phyloP scores from a whole-genome alignment of 2,329 filamentous ascomycete species.

The Madurella fahalii region DNA sequence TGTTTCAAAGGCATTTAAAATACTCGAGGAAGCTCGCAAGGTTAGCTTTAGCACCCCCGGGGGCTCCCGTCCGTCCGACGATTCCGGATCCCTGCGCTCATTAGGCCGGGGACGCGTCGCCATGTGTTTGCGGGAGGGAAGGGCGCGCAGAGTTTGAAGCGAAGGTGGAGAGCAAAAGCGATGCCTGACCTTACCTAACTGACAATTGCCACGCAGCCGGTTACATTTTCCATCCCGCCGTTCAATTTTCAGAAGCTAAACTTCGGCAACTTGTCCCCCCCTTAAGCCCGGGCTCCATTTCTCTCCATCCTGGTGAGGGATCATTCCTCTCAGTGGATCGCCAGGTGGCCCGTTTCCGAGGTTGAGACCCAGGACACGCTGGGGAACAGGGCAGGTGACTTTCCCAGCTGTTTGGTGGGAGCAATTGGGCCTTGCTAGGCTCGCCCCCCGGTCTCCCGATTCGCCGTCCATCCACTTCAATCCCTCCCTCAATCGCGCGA shows the following conservation, averaged over 20 bases:
- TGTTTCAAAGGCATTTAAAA: no score
- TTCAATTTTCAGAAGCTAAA: neutral
- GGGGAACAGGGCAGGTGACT: neutral
- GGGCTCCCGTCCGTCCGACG: neutral
- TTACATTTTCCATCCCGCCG: neutral
- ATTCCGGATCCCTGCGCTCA: neutral
- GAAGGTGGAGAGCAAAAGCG: constrained; percentile 1
- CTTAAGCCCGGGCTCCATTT: neutral
- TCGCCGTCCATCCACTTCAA: neutral
- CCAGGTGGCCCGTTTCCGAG: neutral
- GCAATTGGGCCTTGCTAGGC: no score
- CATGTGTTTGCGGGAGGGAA: neutral
- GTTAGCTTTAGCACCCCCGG: neutral
- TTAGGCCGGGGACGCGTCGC: neutral
- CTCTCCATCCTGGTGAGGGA: neutral
- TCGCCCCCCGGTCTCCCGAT: neutral
- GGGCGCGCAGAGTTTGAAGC: neutral
- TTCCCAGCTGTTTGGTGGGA: no score
- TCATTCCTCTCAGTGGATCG: neutral
- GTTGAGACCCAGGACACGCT: neutral
- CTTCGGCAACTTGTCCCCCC: neutral
- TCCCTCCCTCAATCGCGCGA: neutral
- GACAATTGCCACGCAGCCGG: neutral
- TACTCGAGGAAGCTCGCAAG: neutral
- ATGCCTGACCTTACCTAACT: neutral